Base-by-base conservation (phyloP, 2,329 filamentous ascomycete species). In the Sporothrix humicola region DNA sequence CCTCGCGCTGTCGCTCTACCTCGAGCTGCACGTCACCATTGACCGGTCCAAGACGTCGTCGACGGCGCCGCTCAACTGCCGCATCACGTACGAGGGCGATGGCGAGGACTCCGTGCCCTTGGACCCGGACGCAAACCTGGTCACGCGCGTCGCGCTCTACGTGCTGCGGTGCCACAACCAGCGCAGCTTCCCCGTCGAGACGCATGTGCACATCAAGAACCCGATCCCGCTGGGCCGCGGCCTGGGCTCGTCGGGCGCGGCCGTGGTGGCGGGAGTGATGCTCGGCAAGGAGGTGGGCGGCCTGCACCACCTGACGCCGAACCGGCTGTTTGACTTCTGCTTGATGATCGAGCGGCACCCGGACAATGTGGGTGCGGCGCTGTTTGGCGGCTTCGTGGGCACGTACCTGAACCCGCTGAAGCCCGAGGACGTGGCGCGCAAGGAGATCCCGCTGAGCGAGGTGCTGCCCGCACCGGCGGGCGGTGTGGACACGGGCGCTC, bases 341-440 rank as follows among this genome's bases (percentile, higher is more conserved):
- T 86, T 99, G 77, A 99, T 99, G 96, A 97, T 98, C 82, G 93
- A 97, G 83, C 90, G 94, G 76, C 94, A 97, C 82, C 94, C 94
- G 12, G 94, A 97, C 83, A 97, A 97, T 80, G 94, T 99, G 70
- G 96, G 95, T 73, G 96, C 96, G 15, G 95, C 96, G 8, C 89
- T 98, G 50, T 98, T 97, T 79, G 96, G 96, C 77, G 96, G 96
- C 46, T 98, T 99, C 78, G 94, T 99, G 37, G 96, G 96, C 75
- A 98, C 95, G 20, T 98, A 98, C 81, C 88, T 98, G 75, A 97
- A 97, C 84, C 95, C 97, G 74, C 87, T 98, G 77, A 90, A 93
- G 77, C 93, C 94, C 3, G 93, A 94, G 82, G 95, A 98, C 79
- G 91, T 94, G 75, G 93, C 94, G 75, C 89, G 96, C 76, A 94